Percentiles rank a stretch among this genome's conserved stretches.
Conservation (phyloP, 345 rosid species). For the Gossypium rotundifolium region DNA sequence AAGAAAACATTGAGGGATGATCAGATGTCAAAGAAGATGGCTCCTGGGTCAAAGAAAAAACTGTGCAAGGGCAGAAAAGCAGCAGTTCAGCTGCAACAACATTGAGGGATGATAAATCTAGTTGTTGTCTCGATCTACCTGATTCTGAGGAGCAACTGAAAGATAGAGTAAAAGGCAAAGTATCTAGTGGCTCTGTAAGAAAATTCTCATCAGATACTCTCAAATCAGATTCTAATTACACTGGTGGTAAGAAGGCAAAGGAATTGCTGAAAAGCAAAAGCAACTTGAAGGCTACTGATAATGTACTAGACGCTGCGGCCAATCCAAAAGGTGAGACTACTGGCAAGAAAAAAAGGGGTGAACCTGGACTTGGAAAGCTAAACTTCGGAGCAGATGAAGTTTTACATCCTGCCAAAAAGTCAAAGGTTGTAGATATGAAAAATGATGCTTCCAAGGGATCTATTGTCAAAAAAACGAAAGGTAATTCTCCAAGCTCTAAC, state of each 20-base stretch:
- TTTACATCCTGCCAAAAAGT: slow-evolving; percentile 43
- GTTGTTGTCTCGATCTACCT: slow-evolving; percentile 12
- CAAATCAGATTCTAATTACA: slow-evolving; percentile 27
- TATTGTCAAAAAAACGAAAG: slow-evolving; percentile 22
- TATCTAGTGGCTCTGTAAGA: slow-evolving; percentile 21
- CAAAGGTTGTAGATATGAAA: slow-evolving; percentile 34
- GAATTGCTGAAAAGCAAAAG: slow-evolving; percentile 29
- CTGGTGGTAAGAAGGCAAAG: slow-evolving; percentile 31
- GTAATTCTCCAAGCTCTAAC: slow-evolving; percentile 27
- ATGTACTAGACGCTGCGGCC: slow-evolving; percentile 16
- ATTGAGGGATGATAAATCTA: slow-evolving; percentile 29
- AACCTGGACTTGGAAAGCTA: slow-evolving; percentile 39
- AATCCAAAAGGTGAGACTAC: slow-evolving; percentile 24
- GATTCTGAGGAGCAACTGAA: slow-evolving; percentile 35
- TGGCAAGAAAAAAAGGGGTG: slow-evolving; percentile 35
- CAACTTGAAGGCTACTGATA: slow-evolving; percentile 26
- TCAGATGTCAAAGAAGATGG: slow-evolving; percentile 31
- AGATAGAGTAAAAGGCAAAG: slow-evolving; percentile 30
- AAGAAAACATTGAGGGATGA: slow-evolving; percentile 34
- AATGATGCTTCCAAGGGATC: slow-evolving; percentile 25
- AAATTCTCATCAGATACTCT: slow-evolving; percentile 23
- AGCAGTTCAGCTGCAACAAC: slow-evolving; percentile 22
- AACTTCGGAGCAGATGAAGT: slow-evolving; percentile 30
- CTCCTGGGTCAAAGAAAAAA: slow-evolving; percentile 30
- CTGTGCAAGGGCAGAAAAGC: slow-evolving; percentile 28